phyloP scores from a whole-genome alignment of 1,139 yeast species.

The Scheffersomyces stambukii region DNA sequence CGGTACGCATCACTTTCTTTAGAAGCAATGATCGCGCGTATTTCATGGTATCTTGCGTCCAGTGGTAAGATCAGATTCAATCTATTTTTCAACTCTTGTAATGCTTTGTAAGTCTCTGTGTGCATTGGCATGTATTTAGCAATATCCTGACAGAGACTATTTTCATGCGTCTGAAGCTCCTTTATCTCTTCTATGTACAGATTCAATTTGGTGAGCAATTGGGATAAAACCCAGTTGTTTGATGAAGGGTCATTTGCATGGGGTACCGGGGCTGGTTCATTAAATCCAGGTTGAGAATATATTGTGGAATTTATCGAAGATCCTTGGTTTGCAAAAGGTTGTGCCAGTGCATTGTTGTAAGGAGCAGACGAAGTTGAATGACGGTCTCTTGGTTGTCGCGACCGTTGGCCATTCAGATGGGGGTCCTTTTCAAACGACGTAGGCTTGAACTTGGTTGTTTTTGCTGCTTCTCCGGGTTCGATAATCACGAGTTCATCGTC shows the following conservation, averaged over 20 bases:
- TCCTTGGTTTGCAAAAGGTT: background rate
- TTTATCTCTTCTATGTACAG: conserved; percentile 5
- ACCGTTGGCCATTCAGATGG: too few species aligned
- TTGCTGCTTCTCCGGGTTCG: conserved; percentile 23
- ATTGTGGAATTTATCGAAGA: background rate
- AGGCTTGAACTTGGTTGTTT: conserved; percentile 19
- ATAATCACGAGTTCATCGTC: conserved; percentile 26
- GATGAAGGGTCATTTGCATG: conserved; percentile 14
- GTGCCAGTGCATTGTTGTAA: background rate
- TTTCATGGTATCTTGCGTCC: too few species aligned
- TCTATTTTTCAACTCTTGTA: too few species aligned
- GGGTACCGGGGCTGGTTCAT: conserved; percentile 32
- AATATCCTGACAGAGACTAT: conserved; percentile 1
- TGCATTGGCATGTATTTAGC: too few species aligned
- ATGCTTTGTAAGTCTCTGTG: too few species aligned
- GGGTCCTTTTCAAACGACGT: conserved; percentile 14
- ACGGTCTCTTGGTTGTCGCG: background rate
- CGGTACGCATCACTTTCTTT: too few species aligned
- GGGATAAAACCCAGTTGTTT: conserved; percentile 2
- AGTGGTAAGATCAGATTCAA: too few species aligned
- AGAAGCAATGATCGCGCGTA: too few species aligned
- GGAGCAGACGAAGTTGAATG: background rate
- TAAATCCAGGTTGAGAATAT: conserved; percentile 13
- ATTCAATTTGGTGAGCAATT: conserved; percentile 5
- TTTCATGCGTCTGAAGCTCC: conserved; percentile 2